Evolutionary conservation across 495 filamentous ascomycete species (phyloP).

Genomic region (Hypomontagnella monticulosa): DNA sequence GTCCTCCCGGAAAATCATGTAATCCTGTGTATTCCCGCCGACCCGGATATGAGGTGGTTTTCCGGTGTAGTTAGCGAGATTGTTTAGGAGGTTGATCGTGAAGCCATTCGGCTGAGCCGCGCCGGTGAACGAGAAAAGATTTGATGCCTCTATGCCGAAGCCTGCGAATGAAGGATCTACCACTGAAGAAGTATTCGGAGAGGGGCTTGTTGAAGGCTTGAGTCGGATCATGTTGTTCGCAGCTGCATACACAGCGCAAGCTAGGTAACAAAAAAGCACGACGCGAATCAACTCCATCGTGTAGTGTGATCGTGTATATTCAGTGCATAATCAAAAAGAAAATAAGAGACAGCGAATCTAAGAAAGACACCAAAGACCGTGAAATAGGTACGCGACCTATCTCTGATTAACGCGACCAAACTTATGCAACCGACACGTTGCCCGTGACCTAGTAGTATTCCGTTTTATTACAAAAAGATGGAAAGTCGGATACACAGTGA

Average conservation of each 20-base stretch:
- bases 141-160: constrained; percentile 53
- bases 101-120: constrained; percentile 40
- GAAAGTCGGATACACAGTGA: too few species aligned
- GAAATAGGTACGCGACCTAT: not conserved
- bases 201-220: constrained; percentile 15
- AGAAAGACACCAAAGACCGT: not conserved
- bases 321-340: not conserved
- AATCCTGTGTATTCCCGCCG: constrained; percentile 54
- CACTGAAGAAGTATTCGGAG: constrained; percentile 13
- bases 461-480: not conserved
- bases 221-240: constrained; percentile 12
- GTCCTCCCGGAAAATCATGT: constrained; percentile 45
- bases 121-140: constrained; percentile 54
- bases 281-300: constrained; percentile 14
- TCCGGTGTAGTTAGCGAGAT: constrained; percentile 51
- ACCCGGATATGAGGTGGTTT: constrained; percentile 49
- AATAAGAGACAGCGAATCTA: not conserved
- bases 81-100: constrained; percentile 48
- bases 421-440: not conserved
- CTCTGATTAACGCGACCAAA: not conserved
- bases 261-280: not conserved
- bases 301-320: not conserved
- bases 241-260: constrained; percentile 3
- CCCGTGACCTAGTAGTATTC: too few species aligned
- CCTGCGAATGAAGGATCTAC: constrained; percentile 47